Evolutionary conservation across 2,329 filamentous ascomycete species (phyloP).

Genomic region (Amesomyces nigricolor): DNA sequence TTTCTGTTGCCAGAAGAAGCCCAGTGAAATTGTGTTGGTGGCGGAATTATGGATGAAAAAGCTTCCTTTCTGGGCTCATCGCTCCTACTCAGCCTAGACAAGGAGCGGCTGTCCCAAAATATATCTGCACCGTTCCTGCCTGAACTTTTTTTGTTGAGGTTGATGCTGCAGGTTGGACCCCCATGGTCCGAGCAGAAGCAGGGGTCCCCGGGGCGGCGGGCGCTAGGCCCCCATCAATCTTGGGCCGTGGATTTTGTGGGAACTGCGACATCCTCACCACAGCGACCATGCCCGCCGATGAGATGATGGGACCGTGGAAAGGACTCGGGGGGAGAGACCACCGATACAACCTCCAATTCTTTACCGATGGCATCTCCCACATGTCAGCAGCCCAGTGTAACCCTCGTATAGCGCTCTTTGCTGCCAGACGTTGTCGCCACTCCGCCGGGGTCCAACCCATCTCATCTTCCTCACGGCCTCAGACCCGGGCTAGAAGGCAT

Average conservation of each 20-base stretch:
- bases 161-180: background rate
- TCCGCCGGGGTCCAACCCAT: background rate
- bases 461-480: too few species aligned
- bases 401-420: background rate
- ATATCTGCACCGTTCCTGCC: background rate
- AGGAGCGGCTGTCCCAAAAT: background rate
- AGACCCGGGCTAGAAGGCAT: too few species aligned
- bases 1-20: conserved; percentile 1
- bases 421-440: background rate
- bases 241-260: background rate
- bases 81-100: background rate
- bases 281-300: background rate
- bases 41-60: background rate
- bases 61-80: background rate
- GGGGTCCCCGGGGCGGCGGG: background rate
- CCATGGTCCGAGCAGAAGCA: background rate
- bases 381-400: background rate
- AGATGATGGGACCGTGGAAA: background rate
- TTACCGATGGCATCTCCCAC: background rate
- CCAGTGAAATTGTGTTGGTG: background rate
- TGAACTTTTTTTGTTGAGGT: background rate
- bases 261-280: background rate
- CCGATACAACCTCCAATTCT: background rate
- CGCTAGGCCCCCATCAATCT: background rate
- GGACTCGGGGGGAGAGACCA: background rate